Base-by-base conservation (phyloP, 176 grass and related monocot species). In the Secale cereale region DNA sequence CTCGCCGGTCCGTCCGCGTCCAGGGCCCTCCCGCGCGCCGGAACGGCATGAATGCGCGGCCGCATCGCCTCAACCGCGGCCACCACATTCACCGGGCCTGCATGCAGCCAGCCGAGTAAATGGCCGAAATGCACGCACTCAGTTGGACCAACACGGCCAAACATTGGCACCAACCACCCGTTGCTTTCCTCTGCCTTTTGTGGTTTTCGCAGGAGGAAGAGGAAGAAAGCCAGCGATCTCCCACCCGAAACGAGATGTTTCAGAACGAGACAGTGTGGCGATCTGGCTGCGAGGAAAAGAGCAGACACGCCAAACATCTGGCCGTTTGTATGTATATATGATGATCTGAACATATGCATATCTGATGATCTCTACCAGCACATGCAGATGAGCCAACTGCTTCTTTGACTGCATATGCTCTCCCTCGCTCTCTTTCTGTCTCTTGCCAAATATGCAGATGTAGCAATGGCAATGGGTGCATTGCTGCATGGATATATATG, bases 351-450 rank as follows among this genome's bases (percentile, higher is more conserved):
- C 40, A 65, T 20, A 22, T 26, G 29, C 39, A 22, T 35, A 32
- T 70, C 46, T 8, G 39, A 73, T 27, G 1, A 1, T 43, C 70
- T 17, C 23, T 57, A 12, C 29, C 60, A 4, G 46, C 61, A 46
- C 33, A 76, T 68, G 77, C 57, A 20, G 10, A 19, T 19, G 85
- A 15, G 41, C 70, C 78, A 76, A 23, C 79, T 22, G 60, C 70
- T 75, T 82, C 70, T 43, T 57, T 87, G 70, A 82, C 70, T 57
- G 12, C 60, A n/a, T 3, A 28, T 12, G 66, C 66, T 31, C 65
- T 69, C 41, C 14, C 41, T 45, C 40, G 11, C 41, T 45, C 14
- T 13, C 11, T 48, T 56, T 56, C 8, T 56, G 52, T 22, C 7
- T 56, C 52, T 8, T 56, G 52, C 19, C 19, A 56, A 56, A 56